These are phyloP conservation scores for Dipteronia dyeriana DNA, from an alignment of 345 rosid species.

Conservation along the genomic window DNA sequence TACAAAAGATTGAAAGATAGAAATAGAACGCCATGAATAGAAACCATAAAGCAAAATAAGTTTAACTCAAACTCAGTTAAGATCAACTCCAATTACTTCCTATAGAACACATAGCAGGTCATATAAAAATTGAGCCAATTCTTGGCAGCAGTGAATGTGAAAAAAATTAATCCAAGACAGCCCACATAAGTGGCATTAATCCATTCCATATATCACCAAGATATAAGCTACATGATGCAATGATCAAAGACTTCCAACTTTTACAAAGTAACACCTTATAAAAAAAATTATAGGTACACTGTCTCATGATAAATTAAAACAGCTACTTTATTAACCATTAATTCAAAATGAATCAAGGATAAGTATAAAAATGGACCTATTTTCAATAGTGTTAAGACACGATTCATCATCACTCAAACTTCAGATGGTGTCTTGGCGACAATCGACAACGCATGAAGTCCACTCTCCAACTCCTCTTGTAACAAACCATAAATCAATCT, in stretches of 20 bases:
- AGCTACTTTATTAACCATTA: background rate
- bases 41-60: constrained; percentile 4
- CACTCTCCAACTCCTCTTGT: constrained; percentile 78
- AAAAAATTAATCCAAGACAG: background rate
- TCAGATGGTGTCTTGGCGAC: constrained; percentile 87
- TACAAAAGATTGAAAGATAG: background rate
- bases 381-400: background rate
- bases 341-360: background rate
- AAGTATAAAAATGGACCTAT: constrained; percentile 21
- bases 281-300: background rate
- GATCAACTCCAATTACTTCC: background rate
- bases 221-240: background rate
- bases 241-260: background rate
- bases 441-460: constrained; percentile 86
- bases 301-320: background rate
- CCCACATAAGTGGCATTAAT: constrained; percentile 7
- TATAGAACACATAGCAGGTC: background rate
- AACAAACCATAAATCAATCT: constrained; percentile 70
- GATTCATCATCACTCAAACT: constrained; percentile 31
- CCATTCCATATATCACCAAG: constrained; percentile 1
- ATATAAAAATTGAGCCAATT: background rate
- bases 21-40: background rate
- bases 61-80: background rate
- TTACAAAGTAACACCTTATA: background rate
- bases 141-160: background rate